Base-by-base conservation (phyloP, 345 rosid species). In the Sapria himalayana region DNA sequence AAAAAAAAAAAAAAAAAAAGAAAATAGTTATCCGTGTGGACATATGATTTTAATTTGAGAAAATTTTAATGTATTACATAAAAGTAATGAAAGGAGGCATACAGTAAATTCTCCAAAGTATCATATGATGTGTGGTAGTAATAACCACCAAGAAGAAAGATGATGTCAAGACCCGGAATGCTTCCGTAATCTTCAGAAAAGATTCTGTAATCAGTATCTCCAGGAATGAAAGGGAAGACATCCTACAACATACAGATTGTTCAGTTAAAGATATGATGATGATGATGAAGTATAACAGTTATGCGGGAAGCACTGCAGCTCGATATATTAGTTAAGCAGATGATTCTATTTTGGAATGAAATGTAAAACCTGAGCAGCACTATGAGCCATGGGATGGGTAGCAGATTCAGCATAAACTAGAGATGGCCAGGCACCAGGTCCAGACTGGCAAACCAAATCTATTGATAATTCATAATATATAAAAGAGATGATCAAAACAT, bases 381-480 rank as follows among this genome's bases (percentile, higher is more conserved):
- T 89, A 60, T 82, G 78, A 29, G 92, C 98, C 98, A 82, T 82
- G 51, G 95, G 95, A 55, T 74, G 55, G 9, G 63, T 37, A 17
- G 95, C 95, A 58, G 95, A 82, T 59, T 76, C 72, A 34, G 92
- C 78, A 52, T 89, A 89, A 46, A 89, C 55, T 36, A 22, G 54
- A 46, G 93, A 82, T 16, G 95, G 92, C 95, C 93, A 89, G 15
- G 85, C 67, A 50, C 84, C 65, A 52, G 95, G 98, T 44, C 98
- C 98, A 60, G 95, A 89, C 61, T 89, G 98, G 69, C 98, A 89
- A 37, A 89, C 86, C 49, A 89, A 67, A 78, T 89, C 98, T 82
- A 69, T 55, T 29, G 45, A 29, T 25, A 36, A n/a, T n/a, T 21
- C 44, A 25, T 6, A 41, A 29, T 8, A 47, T 32, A 44, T 9